Evolutionary conservation across 768 basidiomycete genomes (phyloP).

Genomic region (Lactifluus piperatus): DNA sequence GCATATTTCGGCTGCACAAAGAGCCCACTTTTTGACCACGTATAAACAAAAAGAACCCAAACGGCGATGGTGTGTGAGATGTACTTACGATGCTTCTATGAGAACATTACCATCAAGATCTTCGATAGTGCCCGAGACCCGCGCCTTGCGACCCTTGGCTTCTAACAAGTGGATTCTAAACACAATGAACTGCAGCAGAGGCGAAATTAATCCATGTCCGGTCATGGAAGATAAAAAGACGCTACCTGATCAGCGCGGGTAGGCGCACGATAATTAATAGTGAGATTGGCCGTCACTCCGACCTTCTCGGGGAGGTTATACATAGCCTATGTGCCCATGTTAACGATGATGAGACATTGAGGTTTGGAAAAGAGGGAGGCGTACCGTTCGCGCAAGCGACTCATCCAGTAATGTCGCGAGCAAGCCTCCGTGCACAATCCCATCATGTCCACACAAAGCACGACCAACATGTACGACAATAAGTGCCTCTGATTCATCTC

Average conservation of each 20-base stretch:
- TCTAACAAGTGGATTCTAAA: constrained; percentile 61
- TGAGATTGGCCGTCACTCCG: constrained; percentile 85
- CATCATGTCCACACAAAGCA: constrained; percentile 87
- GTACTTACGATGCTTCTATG: constrained; percentile 70
- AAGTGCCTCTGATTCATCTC: constrained; percentile 67
- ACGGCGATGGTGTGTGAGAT: neutral
- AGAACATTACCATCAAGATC: constrained; percentile 73
- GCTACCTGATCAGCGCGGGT: constrained; percentile 80
- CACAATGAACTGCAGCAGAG: constrained; percentile 60
- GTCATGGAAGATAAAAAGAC: neutral
- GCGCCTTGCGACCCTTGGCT: constrained; percentile 68
- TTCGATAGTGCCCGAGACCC: constrained; percentile 65
- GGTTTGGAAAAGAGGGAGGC: constrained; percentile 22
- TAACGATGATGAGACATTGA: neutral
- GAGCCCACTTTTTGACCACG: constrained; percentile 43
- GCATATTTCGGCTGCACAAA: constrained; percentile 91
- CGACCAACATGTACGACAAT: constrained; percentile 76
- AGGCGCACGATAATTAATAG: constrained; percentile 77
- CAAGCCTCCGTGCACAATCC: constrained; percentile 89
- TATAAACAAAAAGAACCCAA: neutral
- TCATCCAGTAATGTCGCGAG: constrained; percentile 90
- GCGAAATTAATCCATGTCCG: neutral
- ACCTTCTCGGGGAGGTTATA: constrained; percentile 80
- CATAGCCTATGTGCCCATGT: constrained; percentile 49
- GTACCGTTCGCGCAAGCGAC: constrained; percentile 66